Percentiles rank a stretch among this genome's conserved stretches.
These are phyloP conservation scores for Tetrahymena elliotti DNA, from an alignment of 73 alveolate species.

Conservation along the genomic window DNA sequence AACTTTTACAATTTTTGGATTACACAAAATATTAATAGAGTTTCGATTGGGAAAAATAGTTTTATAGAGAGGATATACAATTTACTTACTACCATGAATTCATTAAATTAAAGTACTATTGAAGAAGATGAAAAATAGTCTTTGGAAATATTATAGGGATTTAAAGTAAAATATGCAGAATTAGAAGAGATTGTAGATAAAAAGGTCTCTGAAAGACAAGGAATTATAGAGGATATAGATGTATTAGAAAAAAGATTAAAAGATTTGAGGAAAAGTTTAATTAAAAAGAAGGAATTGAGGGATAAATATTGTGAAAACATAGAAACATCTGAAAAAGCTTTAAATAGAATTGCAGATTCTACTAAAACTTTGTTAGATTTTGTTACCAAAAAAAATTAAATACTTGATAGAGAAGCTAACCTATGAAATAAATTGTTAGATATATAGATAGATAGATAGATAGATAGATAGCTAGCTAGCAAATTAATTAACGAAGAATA, in stretches of 20 bases:
- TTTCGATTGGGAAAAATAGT: too few relatives aligned
- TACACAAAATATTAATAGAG: background rate
- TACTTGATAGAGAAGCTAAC: background rate
- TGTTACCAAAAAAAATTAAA: background rate
- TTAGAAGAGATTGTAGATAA: background rate
- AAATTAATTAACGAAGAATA: too few relatives aligned
- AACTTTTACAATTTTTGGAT: too few relatives aligned
- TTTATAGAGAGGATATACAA: too few relatives aligned
- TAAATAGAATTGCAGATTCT: background rate
- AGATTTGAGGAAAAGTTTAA: background rate
- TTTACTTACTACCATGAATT: background rate
- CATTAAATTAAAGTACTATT: background rate
- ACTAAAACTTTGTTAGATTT: background rate
- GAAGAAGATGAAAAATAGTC: background rate
- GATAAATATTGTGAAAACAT: background rate
- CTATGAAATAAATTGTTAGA: background rate
- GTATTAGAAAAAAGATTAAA: background rate
- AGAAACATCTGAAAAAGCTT: background rate
- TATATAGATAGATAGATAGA: too few relatives aligned
- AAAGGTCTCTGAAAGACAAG: background rate
- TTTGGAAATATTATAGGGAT: background rate
- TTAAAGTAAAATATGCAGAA: background rate
- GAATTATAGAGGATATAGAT: background rate
- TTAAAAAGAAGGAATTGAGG: background rate
- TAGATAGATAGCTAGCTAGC: too few relatives aligned